Conservation (phyloP, 164 flowering plant species). For the Annona cherimola region DNA sequence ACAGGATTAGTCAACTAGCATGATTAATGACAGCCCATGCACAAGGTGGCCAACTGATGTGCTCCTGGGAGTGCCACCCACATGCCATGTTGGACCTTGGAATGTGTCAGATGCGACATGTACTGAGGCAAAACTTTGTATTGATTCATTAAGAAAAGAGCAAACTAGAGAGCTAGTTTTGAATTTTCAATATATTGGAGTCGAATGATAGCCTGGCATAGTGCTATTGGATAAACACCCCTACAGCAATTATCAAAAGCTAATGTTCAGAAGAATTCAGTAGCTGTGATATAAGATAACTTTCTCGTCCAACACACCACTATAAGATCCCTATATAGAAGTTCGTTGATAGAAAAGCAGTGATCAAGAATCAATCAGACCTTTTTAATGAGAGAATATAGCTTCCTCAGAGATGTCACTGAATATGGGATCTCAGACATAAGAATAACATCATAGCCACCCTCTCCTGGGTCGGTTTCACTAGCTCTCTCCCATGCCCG, state of each 20-base stretch:
- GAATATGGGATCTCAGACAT: conserved; percentile 83
- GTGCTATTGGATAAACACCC: background rate
- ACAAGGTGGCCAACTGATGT: background rate
- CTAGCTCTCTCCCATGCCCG: conserved; percentile 91
- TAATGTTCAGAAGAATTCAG: background rate
- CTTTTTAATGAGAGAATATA: conserved; percentile 74
- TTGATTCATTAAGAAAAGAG: background rate
- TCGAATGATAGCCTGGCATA: background rate
- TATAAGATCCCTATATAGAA: too few species aligned
- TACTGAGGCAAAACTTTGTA: too few species aligned
- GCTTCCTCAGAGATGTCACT: conserved; percentile 56
- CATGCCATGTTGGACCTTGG: background rate
- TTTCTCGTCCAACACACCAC: too few species aligned
- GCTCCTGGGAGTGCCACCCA: background rate
- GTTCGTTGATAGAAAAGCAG: background rate
- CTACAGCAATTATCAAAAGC: too few species aligned
- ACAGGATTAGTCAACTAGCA: background rate
- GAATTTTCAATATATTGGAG: background rate
- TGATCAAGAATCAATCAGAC: conserved; percentile 27
- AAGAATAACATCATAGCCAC: conserved; percentile 82
- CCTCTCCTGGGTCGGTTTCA: conserved; percentile 60
- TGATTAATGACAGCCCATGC: background rate
- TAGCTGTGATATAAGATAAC: too few species aligned
- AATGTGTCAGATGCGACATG: too few species aligned
- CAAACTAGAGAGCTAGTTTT: background rate